These are phyloP conservation scores for Gloeopeniophorella convolvens DNA, from an alignment of 768 basidiomycete species.

Conservation along the genomic window DNA sequence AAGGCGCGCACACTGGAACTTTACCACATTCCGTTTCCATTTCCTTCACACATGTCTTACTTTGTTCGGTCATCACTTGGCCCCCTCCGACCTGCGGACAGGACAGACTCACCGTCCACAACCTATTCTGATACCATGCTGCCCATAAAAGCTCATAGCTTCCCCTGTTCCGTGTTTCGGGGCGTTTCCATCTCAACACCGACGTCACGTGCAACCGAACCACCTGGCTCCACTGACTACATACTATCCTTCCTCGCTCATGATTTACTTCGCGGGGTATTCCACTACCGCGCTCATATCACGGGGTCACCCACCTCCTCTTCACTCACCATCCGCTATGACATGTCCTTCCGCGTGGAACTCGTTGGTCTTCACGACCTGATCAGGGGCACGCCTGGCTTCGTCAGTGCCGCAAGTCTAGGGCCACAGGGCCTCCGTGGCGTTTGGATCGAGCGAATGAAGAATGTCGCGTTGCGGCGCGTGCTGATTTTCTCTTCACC, in stretches of 20 bases:
- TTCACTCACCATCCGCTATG: neutral
- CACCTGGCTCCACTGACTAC: slow-evolving; percentile 7
- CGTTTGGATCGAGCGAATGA: slow-evolving; percentile 48
- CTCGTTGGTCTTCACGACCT: slow-evolving; percentile 41
- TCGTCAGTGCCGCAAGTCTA: slow-evolving; percentile 43
- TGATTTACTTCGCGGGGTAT: slow-evolving; percentile 42
- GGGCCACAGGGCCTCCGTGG: slow-evolving; percentile 46
- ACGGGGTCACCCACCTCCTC: neutral
- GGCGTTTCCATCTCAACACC: slow-evolving; percentile 37
- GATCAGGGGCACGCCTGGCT: slow-evolving; percentile 35
- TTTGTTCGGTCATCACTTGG: neutral
- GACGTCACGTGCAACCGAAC: slow-evolving; percentile 31
- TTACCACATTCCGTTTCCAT: slow-evolving; percentile 26
- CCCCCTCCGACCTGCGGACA: neutral
- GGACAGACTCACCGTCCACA: slow-evolving; percentile 1
- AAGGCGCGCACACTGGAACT: slow-evolving; percentile 47
- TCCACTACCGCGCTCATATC: slow-evolving; percentile 32
- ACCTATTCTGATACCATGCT: slow-evolving; percentile 36
- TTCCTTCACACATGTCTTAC: neutral
- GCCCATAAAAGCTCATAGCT: slow-evolving; percentile 10
- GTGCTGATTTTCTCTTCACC: slow-evolving; percentile 36
- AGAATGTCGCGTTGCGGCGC: slow-evolving; percentile 36
- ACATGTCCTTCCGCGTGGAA: slow-evolving; percentile 32
- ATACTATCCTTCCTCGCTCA: slow-evolving; percentile 37
- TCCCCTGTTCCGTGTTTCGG: slow-evolving; percentile 1